Conservation (phyloP, 1,284 basidiomycete genomes). For the Erythrobasidium hasegawianum region DNA sequence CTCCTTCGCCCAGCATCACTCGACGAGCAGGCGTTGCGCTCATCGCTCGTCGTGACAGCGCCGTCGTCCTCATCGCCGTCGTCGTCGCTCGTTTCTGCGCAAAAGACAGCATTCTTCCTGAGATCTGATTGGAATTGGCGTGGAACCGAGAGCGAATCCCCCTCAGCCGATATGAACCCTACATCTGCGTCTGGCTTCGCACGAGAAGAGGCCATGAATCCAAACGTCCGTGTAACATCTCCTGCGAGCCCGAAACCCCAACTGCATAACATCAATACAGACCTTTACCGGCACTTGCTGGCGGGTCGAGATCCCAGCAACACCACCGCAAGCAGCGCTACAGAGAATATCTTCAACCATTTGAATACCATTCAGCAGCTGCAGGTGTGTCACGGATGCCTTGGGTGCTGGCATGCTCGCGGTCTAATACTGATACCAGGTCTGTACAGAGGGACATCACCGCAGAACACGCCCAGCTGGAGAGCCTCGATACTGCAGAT, state of each 20-base stretch:
- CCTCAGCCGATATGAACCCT: too few relatives aligned
- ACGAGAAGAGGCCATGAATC: too few relatives aligned
- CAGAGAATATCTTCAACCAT: conserved; percentile 27
- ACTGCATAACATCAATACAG: background rate
- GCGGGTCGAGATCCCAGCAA: background rate
- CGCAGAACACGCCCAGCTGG: conserved; percentile 15
- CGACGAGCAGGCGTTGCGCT: background rate
- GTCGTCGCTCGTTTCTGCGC: too few relatives aligned
- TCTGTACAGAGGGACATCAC: conserved; percentile 20
- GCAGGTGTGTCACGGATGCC: conserved; percentile 2
- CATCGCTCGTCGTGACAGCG: conserved; percentile 7
- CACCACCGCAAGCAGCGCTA: conserved; percentile 16
- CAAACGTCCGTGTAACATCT: background rate
- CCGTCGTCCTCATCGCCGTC: background rate
- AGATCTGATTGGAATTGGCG: too few relatives aligned
- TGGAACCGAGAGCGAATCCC: too few relatives aligned
- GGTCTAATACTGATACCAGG: background rate
- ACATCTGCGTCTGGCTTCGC: too few relatives aligned
- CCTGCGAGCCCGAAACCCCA: conserved; percentile 1
- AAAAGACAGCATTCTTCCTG: too few relatives aligned
- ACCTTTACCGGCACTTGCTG: background rate
- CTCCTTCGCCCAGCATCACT: conserved; percentile 21
- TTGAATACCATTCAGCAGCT: conserved; percentile 23
- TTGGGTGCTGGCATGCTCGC: background rate
- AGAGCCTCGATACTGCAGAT: conserved; percentile 5